These are phyloP conservation scores for Prunus campanulata DNA, from an alignment of 306 rosid genomes.

Conservation along the genomic window DNA sequence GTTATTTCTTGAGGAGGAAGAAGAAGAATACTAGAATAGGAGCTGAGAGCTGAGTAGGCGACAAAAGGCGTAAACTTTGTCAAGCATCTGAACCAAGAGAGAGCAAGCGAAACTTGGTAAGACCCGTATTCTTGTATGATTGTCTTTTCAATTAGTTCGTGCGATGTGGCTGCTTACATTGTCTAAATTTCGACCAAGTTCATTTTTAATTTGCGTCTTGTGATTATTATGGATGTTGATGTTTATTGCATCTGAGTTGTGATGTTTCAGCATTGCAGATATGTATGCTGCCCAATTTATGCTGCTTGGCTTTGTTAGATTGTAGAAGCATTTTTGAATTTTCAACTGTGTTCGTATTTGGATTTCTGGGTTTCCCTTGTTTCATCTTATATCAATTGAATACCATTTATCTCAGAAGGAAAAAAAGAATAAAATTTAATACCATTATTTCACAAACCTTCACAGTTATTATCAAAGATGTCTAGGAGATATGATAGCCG, in stretches of 20 bases:
- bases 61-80: not conserved
- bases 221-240: not conserved
- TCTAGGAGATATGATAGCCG: conserved; percentile 31
- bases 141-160: not conserved
- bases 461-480: conserved; percentile 22
- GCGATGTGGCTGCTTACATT: too few species aligned
- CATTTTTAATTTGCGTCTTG: too few species aligned
- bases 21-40: not conserved
- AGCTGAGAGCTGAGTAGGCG: too few species aligned
- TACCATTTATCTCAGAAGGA: too few species aligned
- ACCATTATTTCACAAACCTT: too few species aligned
- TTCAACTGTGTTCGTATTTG: not conserved
- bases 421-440: too few species aligned
- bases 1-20: conserved; percentile 3
- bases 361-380: not conserved
- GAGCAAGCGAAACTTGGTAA: not conserved
- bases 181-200: too few species aligned
- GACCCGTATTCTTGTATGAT: not conserved
- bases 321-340: not conserved
- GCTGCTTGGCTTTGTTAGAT: not conserved
- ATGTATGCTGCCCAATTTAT: not conserved
- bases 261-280: not conserved
- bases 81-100: not conserved
- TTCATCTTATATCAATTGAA: not conserved
- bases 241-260: not conserved